A percentile compares a stretch with the other conserved stretches of the same genome.
These are phyloP conservation scores for Immersiporthe knoxdaviesiana DNA, from an alignment of 2,329 filamentous ascomycete species.

Conservation along the genomic window DNA sequence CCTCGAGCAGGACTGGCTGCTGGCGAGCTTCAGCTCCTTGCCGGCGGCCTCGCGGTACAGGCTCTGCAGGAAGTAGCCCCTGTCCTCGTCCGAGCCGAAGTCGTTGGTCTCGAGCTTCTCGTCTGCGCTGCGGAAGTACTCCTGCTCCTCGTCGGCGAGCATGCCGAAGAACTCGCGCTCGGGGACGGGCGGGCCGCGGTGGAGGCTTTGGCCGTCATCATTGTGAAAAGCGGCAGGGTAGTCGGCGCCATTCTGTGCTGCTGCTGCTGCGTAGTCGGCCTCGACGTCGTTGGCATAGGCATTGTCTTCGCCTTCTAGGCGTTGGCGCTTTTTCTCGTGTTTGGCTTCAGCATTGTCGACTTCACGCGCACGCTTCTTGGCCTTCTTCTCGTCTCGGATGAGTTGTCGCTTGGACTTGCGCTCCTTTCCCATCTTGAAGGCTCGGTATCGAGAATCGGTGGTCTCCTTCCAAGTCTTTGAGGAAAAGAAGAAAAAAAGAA, in stretches of 20 bases:
- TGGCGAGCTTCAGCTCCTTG: slow-evolving; percentile 94
- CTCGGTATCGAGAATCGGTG: too few species aligned
- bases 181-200: slow-evolving; percentile 30
- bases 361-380: slow-evolving; percentile 40
- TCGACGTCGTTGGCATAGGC: slow-evolving; percentile 21
- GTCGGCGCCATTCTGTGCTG: slow-evolving; percentile 18
- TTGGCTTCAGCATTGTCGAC: slow-evolving; percentile 35
- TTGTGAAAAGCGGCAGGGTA: not conserved
- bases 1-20: slow-evolving; percentile 92
- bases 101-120: slow-evolving; percentile 88
- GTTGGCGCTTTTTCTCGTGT: slow-evolving; percentile 36
- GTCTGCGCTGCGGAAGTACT: slow-evolving; percentile 91
- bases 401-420: slow-evolving; percentile 44
- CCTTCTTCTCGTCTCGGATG: slow-evolving; percentile 43
- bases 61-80: slow-evolving; percentile 72
- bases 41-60: slow-evolving; percentile 85
- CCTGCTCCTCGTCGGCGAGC: slow-evolving; percentile 89
- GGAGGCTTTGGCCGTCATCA: slow-evolving; percentile 6
- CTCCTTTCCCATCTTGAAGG: slow-evolving; percentile 38
- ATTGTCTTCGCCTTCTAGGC: slow-evolving; percentile 26
- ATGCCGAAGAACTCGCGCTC: slow-evolving; percentile 89
- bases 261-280: not conserved
- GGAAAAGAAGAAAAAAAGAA: not conserved
- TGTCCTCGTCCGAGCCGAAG: slow-evolving; percentile 77
- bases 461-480: not conserved